phyloP scores from a whole-genome alignment of 257 asterid species.

The Catharanthus roseus region DNA sequence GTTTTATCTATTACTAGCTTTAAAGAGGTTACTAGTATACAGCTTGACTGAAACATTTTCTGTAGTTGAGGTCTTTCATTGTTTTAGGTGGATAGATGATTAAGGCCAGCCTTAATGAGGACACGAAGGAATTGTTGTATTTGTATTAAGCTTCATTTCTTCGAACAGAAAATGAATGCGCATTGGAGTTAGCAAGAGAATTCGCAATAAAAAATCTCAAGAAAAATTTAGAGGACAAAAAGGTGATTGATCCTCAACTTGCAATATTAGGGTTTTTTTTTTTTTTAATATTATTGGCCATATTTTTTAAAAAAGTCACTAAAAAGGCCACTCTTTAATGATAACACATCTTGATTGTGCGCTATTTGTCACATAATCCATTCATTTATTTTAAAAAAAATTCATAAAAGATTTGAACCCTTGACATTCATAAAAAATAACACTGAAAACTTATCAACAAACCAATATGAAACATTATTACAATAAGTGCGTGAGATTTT shows the following conservation, averaged over 20 bases:
- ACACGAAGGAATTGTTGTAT: neutral
- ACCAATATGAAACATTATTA: too few species aligned
- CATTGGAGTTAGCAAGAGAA: constrained; percentile 25
- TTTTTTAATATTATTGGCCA: too few species aligned
- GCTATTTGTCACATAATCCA: too few species aligned
- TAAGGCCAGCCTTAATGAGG: neutral
- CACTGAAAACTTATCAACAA: too few species aligned
- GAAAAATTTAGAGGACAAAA: neutral
- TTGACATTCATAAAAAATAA: too few species aligned
- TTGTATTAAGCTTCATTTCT: constrained; percentile 35
- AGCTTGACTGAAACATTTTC: too few species aligned
- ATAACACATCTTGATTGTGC: too few species aligned
- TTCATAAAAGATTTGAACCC: too few species aligned
- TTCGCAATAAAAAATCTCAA: constrained; percentile 16
- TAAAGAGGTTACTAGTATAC: neutral
- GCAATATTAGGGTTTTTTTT: neutral
- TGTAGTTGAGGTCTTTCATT: constrained; percentile 23
- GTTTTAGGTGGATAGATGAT: constrained; percentile 6
- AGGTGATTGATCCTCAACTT: neutral
- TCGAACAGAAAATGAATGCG: constrained; percentile 13
- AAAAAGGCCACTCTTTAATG: too few species aligned
- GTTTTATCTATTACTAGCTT: neutral
- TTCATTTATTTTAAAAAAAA: too few species aligned
- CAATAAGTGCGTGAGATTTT: too few species aligned
- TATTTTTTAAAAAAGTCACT: too few species aligned